phyloP scores from a whole-genome alignment of 495 filamentous ascomycete genomes.

The Daldinia grandis region DNA sequence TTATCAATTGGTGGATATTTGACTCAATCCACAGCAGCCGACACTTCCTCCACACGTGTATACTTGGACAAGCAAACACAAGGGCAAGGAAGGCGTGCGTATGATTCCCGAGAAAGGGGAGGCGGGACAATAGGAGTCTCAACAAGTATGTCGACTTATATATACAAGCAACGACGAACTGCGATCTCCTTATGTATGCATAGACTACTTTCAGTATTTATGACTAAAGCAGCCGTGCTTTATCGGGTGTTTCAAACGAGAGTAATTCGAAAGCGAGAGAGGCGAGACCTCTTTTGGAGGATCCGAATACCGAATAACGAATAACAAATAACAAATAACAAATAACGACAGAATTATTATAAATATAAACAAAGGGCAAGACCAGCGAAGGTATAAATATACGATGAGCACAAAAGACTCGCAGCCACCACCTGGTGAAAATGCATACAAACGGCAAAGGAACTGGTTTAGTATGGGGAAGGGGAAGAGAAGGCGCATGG shows the following conservation, averaged over 20 bases:
- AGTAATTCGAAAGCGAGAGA: conserved; percentile 27
- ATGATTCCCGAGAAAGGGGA: conserved; percentile 14
- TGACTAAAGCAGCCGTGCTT: conserved; percentile 32
- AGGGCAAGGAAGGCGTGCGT: conserved; percentile 14
- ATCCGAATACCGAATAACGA: no score
- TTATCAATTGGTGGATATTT: neutral
- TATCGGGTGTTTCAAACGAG: conserved; percentile 36
- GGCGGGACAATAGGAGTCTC: conserved; percentile 4
- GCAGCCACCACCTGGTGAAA: conserved; percentile 30
- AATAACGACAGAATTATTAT: conserved; percentile 36
- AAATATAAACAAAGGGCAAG: conserved; percentile 27
- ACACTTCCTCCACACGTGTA: conserved; percentile 21
- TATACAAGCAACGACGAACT: conserved; percentile 25
- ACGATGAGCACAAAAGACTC: conserved; percentile 24
- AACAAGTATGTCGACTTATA: conserved; percentile 32
- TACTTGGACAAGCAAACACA: conserved; percentile 4
- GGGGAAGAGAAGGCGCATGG: conserved; percentile 9
- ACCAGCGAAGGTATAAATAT: conserved; percentile 2
- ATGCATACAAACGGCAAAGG: conserved; percentile 21
- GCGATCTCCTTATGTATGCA: conserved; percentile 18
- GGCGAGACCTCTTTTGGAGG: conserved; percentile 28
- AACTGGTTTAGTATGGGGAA: conserved; percentile 24
- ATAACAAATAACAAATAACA: no score
- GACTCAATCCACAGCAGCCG: conserved; percentile 9
- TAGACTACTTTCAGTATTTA: conserved; percentile 22